Percentiles rank a stretch among this genome's conserved stretches.
phyloP scores from a whole-genome alignment of 495 filamentous ascomycete genomes.

The Daldinia grandis region DNA sequence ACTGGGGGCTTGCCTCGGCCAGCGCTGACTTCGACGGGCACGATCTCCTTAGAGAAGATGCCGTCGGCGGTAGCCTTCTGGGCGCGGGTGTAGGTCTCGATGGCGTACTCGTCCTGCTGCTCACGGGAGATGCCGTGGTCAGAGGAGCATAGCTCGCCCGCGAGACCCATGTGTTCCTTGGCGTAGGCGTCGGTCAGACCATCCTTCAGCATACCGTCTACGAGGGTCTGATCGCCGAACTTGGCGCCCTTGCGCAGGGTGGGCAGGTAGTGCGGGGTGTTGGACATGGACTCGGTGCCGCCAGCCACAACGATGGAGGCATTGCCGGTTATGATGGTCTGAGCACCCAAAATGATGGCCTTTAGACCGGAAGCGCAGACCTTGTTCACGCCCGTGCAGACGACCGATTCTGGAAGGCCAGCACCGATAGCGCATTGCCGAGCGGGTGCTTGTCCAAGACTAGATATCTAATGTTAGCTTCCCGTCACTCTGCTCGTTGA shows the following conservation, averaged over 20 bases:
- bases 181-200: conserved; percentile 91
- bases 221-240: conserved; percentile 84
- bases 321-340: conserved; percentile 95
- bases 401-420: conserved; percentile 77
- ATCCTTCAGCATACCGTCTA: conserved; percentile 92
- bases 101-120: conserved; percentile 92
- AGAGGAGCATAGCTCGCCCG: conserved; percentile 88
- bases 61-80: conserved; percentile 83
- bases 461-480: conserved; percentile 49
- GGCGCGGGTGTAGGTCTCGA: conserved; percentile 88
- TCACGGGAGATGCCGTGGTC: conserved; percentile 84
- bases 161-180: conserved; percentile 92
- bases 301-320: conserved; percentile 90
- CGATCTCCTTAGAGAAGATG: conserved; percentile 84
- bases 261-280: conserved; percentile 94
- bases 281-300: conserved; percentile 97
- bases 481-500: conserved; percentile 7
- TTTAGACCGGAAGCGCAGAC: conserved; percentile 95
- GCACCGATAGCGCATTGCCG: conserved; percentile 91
- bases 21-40: conserved; percentile 85
- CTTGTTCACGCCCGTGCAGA: conserved; percentile 97
- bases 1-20: conserved; percentile 89
- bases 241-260: conserved; percentile 83
- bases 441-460: conserved; percentile 95
- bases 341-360: conserved; percentile 91